phyloP scores from a whole-genome alignment of 202 grass and related monocot genomes.

The Cymbopogon flexuosus region DNA sequence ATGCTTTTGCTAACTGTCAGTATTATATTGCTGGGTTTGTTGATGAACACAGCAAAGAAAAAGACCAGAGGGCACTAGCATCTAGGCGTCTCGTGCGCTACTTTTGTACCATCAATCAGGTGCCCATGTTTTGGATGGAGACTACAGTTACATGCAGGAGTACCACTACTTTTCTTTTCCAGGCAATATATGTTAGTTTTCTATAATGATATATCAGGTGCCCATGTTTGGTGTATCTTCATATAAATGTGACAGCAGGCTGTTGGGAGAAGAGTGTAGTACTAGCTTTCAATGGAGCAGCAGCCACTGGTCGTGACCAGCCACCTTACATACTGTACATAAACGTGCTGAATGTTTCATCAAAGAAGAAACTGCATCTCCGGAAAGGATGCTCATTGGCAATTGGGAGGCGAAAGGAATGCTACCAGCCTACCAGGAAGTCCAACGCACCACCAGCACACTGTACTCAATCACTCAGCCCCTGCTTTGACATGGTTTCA shows the following conservation, averaged over 20 bases:
- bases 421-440: not conserved
- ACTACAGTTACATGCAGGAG: not conserved
- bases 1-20: conserved; percentile 6
- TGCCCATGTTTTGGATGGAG: conserved; percentile 25
- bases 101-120: conserved; percentile 14
- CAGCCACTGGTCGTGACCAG: conserved; percentile 27
- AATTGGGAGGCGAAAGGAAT: conserved; percentile 11
- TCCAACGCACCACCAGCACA: not conserved
- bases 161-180: not conserved
- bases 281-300: not conserved
- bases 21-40: not conserved
- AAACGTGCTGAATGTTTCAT: not conserved
- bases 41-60: not conserved
- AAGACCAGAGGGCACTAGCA: not conserved
- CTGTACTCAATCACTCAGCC: not conserved
- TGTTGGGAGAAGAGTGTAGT: not conserved
- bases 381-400: conserved; percentile 8
- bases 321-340: not conserved
- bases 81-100: conserved; percentile 2
- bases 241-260: not conserved
- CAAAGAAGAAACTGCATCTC: not conserved
- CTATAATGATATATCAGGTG: conserved; percentile 9
- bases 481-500: not conserved
- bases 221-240: conserved; percentile 17
- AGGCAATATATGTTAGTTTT: not conserved